These are phyloP conservation scores for Stylosanthes scabra DNA, from an alignment of 331 rosid species.

Conservation along the genomic window DNA sequence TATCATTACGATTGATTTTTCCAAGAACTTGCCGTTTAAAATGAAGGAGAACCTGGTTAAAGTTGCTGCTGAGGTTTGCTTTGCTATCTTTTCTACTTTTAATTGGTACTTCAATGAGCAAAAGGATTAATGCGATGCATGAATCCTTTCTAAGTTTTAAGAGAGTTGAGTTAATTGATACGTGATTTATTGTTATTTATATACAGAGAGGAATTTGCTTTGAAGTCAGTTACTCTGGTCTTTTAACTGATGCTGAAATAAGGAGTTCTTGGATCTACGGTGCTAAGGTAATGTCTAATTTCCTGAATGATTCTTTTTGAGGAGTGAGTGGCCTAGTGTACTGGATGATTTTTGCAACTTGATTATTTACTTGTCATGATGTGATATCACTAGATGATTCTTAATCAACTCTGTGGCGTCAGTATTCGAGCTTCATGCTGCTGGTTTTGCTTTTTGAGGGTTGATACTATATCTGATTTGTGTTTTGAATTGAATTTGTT, in stretches of 20 bases:
- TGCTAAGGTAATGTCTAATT: slow-evolving; percentile 85
- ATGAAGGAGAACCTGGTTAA: slow-evolving; percentile 76
- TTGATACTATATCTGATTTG: neutral
- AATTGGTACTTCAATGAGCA: neutral
- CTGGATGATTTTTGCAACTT: neutral
- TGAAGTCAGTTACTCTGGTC: slow-evolving; percentile 67
- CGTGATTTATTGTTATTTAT: neutral
- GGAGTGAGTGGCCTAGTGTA: neutral
- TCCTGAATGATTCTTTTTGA: too few species aligned
- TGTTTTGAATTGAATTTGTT: slow-evolving; percentile 17
- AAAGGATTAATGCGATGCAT: neutral
- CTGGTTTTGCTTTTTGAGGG: neutral
- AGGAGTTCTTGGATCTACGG: slow-evolving; percentile 76
- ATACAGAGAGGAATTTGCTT: slow-evolving; percentile 86
- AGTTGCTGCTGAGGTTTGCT: slow-evolving; percentile 73
- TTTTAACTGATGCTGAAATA: slow-evolving; percentile 55
- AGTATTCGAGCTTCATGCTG: neutral
- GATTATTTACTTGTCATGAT: slow-evolving; percentile 17
- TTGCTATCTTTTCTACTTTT: neutral
- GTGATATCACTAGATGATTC: neutral
- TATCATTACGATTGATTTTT: slow-evolving; percentile 78
- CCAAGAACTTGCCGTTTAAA: slow-evolving; percentile 68
- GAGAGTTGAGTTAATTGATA: slow-evolving; percentile 22
- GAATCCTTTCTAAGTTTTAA: too few species aligned
- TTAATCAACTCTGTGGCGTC: neutral